These are phyloP conservation scores for Phytophthora pisi DNA, from an alignment of 352 stramenopile species.

Conservation along the genomic window DNA sequence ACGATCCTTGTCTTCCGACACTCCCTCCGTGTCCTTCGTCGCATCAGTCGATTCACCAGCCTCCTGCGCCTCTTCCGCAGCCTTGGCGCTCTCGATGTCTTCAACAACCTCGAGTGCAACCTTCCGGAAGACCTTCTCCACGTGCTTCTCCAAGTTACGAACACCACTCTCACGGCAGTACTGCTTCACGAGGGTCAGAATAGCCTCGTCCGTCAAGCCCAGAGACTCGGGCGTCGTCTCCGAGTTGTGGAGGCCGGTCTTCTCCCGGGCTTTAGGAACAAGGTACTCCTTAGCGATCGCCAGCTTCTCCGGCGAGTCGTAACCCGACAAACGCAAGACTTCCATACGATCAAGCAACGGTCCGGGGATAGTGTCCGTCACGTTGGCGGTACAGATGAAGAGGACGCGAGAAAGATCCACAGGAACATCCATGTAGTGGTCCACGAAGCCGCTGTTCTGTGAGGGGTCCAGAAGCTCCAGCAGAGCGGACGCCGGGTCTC, in stretches of 20 bases:
- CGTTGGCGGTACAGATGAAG: conserved; percentile 97
- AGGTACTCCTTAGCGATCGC: conserved; percentile 98
- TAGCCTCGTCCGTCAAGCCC: conserved; percentile 92
- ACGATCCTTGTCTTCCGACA: conserved; percentile 47
- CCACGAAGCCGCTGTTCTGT: conserved; percentile 97
- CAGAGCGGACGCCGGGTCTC: conserved; percentile 95
- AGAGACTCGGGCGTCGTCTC: conserved; percentile 84
- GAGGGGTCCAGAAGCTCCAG: conserved; percentile 97
- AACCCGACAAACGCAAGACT: conserved; percentile 96
- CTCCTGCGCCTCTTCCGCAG: conserved; percentile 37
- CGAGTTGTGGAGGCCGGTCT: conserved; percentile 84
- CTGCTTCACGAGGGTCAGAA: conserved; percentile 86
- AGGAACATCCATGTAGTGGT: conserved; percentile 99
- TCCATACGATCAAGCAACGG: conserved; percentile 99
- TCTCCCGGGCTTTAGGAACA: conserved; percentile 95
- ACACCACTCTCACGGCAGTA: conserved; percentile 98
- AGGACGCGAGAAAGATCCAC: conserved; percentile 97
- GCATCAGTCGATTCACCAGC: conserved; percentile 48
- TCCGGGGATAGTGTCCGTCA: conserved; percentile 96
- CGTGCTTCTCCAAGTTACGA: conserved; percentile 97
- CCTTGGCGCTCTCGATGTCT: conserved; percentile 58
- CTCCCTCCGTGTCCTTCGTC: conserved; percentile 16
- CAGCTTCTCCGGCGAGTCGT: conserved; percentile 97
- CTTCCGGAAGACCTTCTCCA: conserved; percentile 99
- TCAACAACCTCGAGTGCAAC: conserved; percentile 97